Base-by-base conservation (phyloP, 768 basidiomycete species). In the Amanita pseudoporphyria region DNA sequence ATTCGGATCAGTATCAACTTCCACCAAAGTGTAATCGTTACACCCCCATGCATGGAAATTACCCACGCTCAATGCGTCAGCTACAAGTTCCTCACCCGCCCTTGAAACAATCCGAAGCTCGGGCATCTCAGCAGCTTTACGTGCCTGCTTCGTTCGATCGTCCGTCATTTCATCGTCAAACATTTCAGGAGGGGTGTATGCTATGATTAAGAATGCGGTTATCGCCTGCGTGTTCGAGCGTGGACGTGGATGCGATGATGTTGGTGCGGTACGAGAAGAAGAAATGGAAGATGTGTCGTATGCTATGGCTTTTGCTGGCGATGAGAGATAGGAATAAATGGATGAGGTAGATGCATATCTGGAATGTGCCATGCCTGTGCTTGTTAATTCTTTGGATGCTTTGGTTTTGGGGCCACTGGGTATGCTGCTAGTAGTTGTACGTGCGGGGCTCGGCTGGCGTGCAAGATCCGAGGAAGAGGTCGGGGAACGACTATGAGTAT, bases 51-150 rank as follows among this genome's bases (percentile, higher is more conserved):
- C 68, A 59, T 90, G 83, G 64, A 76, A 98, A 56, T 83, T 79
- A 22, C 79, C 69, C 35, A 99, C 74, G 38, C 76, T 78, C 40
- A 98, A 73, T 1, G 85, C 88, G 62, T 98, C 95, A 1, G 83
- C 77, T 0, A 88, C 78, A 2, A 91, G 71, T 62, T 96, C 93
- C 59, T 97, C 92, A 1, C 95, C 94, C 1, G 76, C 75, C 21
- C 84, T 82, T 1, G 89, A 87, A 54, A 99, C 85, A 57, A 99
- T 87, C 10, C 91, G 81, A 43, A 99, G 74, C 65, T 98, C 95
- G 6, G 96, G 96, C n/a, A 88, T 84, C 54, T 90, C 86, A 0
- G 93, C 88, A 0, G 77, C 77, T 62, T 89, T 89, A 14, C 92
- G 79, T 9, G 84, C 79, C 62, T 95, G 89, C 57, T 78, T 77